Conservation (phyloP, 805 yeast genomes). For the Saccharomycopsis selenospora region DNA sequence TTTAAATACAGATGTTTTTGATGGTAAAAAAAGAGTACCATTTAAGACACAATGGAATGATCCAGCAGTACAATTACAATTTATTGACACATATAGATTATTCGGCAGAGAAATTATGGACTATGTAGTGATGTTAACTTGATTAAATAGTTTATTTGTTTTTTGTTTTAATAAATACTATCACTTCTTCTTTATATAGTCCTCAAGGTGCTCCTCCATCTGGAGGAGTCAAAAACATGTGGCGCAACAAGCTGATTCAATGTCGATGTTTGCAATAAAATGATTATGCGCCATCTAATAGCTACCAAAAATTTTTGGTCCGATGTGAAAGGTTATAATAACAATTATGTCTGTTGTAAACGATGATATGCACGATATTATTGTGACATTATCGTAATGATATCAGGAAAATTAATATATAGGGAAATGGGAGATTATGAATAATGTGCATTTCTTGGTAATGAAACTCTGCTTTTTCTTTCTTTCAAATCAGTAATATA, state of each 20-base stretch:
- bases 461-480: too few relatives aligned
- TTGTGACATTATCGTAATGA: constrained; percentile 59
- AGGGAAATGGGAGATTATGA: too few relatives aligned
- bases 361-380: constrained; percentile 52
- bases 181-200: constrained; percentile 10
- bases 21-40: background rate
- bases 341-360: constrained; percentile 56
- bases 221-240: constrained; percentile 15
- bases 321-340: constrained; percentile 18
- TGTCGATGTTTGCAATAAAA: constrained; percentile 18
- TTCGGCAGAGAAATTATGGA: background rate
- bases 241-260: constrained; percentile 16
- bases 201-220: constrained; percentile 20
- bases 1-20: background rate
- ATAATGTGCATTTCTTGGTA: too few relatives aligned
- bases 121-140: background rate
- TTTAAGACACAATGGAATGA: background rate
- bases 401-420: too few relatives aligned
- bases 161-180: too few relatives aligned
- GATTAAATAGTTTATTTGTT: background rate
- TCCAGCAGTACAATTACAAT: background rate
- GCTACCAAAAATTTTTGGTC: constrained; percentile 20
- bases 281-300: constrained; percentile 22
- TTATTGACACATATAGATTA: background rate
- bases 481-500: too few relatives aligned